A percentile compares a stretch with the other conserved stretches of the same genome.
Conservation (phyloP, 139 green algal genomes). For the Zygnema circumcarinatum region DNA sequence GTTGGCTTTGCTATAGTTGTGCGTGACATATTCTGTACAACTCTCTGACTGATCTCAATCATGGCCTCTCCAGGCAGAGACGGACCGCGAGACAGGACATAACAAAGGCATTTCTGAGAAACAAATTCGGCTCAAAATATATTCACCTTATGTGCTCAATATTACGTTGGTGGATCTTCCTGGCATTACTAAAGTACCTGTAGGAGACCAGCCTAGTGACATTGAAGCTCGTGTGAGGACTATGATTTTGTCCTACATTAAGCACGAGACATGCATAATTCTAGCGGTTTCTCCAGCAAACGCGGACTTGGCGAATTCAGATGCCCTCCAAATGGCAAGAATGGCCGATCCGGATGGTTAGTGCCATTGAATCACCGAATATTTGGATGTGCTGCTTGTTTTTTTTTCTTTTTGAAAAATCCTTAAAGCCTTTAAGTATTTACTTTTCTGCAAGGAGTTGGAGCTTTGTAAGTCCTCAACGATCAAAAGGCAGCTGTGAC, state of each 20-base stretch:
- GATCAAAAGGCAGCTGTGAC: too few relatives aligned
- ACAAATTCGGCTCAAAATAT: constrained; percentile 95
- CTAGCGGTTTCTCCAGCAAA: constrained; percentile 96
- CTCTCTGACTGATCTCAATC: not conserved
- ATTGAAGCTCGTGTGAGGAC: constrained; percentile 88
- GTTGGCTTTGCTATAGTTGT: not conserved
- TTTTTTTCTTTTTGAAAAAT: constrained; percentile 2
- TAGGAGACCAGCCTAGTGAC: constrained; percentile 96
- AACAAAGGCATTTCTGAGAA: constrained; percentile 94
- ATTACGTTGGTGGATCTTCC: constrained; percentile 99
- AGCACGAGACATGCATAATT: constrained; percentile 85
- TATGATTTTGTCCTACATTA: constrained; percentile 91
- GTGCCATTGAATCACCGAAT: constrained; percentile 2
- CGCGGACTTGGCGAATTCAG: constrained; percentile 90
- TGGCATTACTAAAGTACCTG: constrained; percentile 88
- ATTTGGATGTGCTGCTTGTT: constrained; percentile 19
- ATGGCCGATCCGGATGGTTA: constrained; percentile 78
- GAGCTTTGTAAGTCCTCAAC: too few relatives aligned
- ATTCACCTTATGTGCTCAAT: constrained; percentile 87
- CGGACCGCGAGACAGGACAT: constrained; percentile 80
- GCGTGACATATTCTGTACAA: not conserved
- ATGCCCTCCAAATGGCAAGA: constrained; percentile 91
- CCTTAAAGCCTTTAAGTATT: not conserved
- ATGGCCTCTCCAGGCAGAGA: constrained; percentile 74
- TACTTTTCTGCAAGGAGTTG: constrained; percentile 10